phyloP scores from a whole-genome alignment of 2,329 filamentous ascomycete species.

The Sclerotinia sclerotiorum region DNA sequence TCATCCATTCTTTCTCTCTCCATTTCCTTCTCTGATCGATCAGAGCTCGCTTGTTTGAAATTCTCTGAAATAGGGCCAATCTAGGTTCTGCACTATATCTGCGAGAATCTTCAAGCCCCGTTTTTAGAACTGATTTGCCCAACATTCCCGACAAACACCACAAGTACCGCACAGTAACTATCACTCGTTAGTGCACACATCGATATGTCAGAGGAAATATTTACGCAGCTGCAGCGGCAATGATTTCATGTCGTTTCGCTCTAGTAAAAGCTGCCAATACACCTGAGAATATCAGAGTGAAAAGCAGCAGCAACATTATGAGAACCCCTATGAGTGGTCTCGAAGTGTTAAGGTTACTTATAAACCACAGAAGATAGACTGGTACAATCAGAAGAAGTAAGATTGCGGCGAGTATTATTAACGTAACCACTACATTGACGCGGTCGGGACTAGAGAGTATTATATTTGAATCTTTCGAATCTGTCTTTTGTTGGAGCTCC shows the following conservation, averaged over 20 bases:
- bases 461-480: background rate
- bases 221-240: constrained; percentile 33
- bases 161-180: background rate
- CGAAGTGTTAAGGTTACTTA: background rate
- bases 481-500: constrained; percentile 1
- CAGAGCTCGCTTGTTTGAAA: background rate
- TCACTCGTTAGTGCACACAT: background rate
- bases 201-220: background rate
- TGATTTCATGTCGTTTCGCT: constrained; percentile 33
- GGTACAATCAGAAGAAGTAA: background rate
- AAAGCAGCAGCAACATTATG: constrained; percentile 23
- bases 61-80: background rate
- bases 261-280: constrained; percentile 29
- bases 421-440: background rate
- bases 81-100: background rate
- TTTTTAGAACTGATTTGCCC: background rate
- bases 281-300: constrained; percentile 29
- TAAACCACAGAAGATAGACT: background rate
- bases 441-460: background rate
- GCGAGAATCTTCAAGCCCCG: background rate
- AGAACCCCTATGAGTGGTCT: background rate
- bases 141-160: background rate
- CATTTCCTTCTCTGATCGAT: too few species aligned
- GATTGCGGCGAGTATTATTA: background rate
- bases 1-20: background rate